Base-by-base conservation (phyloP, 805 yeast genomes). In the Deakozyma indianensis region DNA sequence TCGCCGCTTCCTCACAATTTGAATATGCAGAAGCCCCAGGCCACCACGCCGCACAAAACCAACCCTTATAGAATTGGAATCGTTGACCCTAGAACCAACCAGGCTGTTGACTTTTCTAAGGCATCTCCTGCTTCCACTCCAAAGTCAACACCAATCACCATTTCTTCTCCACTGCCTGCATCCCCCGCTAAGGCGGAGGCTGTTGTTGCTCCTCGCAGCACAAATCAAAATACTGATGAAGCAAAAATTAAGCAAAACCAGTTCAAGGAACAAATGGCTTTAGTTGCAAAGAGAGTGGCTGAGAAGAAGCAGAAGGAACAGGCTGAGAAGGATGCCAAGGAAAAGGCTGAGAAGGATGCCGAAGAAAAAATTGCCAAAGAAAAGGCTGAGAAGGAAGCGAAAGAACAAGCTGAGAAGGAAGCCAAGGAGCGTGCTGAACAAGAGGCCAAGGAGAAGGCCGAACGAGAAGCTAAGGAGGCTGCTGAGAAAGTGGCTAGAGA, bases 391-490 rank as follows among this genome's bases (percentile, higher is more conserved):
- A 7, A 32, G 38, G 38, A 32, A 5, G 38, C 38, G 15, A 43
- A 22, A 5, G 23, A 41, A 21, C 21, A n/a, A 5, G 38, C 50
- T 18, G 41, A 11, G 40, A 21, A 23, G 18, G 42, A 43, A 41
- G 42, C 45, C 29, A 41, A 41, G 20, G 45, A 25, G 27, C 42
- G 43, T 25, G 43, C 32, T 22, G 45, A 35, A 35, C 27, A 4
- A 4, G 46, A 27, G 18, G 43, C 46, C 7, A 24, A 25, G 41
- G 28, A 28, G 1, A 50, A 45, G 32, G n/a, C 45, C 25, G 23
- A 42, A 29, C 28, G 27, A 4, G 45, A 43, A 45, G 27, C 53
- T 21, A 42, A 44, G 46, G 41, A 41, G 20, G 38, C 42, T 24
- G 23, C 45, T 9, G 28, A 45, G 23, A 9, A 18, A 4, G 32